Percentiles rank a stretch among this genome's conserved stretches.
Conservation (phyloP, 2,329 filamentous ascomycete genomes). For the Phaeophleospora eucalypticola region DNA sequence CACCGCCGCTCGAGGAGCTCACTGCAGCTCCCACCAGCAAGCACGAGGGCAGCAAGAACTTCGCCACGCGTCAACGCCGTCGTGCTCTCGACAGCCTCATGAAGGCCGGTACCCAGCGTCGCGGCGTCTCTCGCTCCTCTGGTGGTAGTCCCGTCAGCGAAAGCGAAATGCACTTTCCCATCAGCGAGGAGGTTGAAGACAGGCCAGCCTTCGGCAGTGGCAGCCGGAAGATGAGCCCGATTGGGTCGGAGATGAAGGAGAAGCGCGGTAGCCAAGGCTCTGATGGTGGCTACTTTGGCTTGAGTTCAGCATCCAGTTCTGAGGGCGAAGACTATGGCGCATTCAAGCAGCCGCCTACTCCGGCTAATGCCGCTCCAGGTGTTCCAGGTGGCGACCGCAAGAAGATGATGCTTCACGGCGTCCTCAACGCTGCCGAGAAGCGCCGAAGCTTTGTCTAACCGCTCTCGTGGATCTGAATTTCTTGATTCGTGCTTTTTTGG, state of each 20-base stretch:
- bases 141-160: conserved; percentile 74
- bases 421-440: conserved; percentile 85
- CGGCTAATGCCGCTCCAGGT: conserved; percentile 66
- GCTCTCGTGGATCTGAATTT: too few species aligned
- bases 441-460: conserved; percentile 70
- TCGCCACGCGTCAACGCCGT: conserved; percentile 84
- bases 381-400: conserved; percentile 68
- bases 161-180: conserved; percentile 63
- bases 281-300: conserved; percentile 34
- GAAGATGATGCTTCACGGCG: conserved; percentile 67
- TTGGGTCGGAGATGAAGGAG: conserved; percentile 36
- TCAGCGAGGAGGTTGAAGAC: conserved; percentile 63
- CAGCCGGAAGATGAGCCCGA: conserved; percentile 36
- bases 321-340: conserved; percentile 44
- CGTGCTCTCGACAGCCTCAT: conserved; percentile 89
- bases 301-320: conserved; percentile 70
- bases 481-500: conserved; percentile 5
- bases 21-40: conserved; percentile 84
- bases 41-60: conserved; percentile 95
- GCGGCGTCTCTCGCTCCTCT: conserved; percentile 64
- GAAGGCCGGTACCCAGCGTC: conserved; percentile 80
- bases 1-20: conserved; percentile 87
- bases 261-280: conserved; percentile 35
- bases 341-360: conserved; percentile 35
- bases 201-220: conserved; percentile 52